These are phyloP conservation scores for Citrus australasica DNA, from an alignment of 345 rosid genomes.

Conservation along the genomic window DNA sequence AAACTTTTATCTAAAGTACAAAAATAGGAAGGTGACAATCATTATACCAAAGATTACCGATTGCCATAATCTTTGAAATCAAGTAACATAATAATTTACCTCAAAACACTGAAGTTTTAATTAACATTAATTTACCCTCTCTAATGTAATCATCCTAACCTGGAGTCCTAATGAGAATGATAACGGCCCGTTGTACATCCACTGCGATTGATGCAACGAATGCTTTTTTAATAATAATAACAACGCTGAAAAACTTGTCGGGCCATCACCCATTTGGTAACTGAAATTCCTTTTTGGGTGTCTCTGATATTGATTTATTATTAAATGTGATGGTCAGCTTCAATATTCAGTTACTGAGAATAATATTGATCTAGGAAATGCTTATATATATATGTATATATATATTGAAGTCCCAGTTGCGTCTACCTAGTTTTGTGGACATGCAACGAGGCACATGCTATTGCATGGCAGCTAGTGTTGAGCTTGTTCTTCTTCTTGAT, in stretches of 20 bases:
- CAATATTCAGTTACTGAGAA: neutral
- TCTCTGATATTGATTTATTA: neutral
- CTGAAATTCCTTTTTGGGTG: neutral
- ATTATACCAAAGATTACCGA: no score
- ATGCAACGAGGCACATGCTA: conserved; percentile 5
- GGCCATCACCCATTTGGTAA: conserved; percentile 11
- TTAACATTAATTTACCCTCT: no score
- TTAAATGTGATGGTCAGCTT: neutral
- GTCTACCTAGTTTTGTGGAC: neutral
- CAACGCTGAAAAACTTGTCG: neutral
- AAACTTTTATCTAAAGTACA: neutral
- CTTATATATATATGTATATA: no score
- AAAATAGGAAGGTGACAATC: no score
- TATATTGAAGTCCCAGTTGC: neutral
- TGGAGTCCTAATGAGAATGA: neutral
- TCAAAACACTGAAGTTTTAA: neutral
- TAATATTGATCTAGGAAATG: no score
- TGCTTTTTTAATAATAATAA: neutral
- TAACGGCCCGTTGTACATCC: neutral
- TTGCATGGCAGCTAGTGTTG: neutral
- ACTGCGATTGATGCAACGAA: neutral
- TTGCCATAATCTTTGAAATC: neutral
- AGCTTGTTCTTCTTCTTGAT: neutral
- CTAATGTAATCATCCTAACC: neutral
- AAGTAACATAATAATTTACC: neutral